Conservation (phyloP, 345 rosid species). For the Ailanthus altissimus region DNA sequence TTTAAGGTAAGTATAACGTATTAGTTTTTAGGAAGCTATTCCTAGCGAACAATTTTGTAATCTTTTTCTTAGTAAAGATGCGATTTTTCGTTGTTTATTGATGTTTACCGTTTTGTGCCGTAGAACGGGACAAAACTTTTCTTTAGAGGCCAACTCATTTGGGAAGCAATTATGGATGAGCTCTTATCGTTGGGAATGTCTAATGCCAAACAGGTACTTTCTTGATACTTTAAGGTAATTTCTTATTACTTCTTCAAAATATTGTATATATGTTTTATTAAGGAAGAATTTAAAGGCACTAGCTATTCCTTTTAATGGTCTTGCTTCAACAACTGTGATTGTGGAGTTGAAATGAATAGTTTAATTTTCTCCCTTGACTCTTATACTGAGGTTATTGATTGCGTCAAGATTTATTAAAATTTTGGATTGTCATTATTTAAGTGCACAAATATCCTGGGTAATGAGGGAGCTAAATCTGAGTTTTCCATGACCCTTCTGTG, state of each 20-base stretch:
- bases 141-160: constrained; percentile 92
- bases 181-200: constrained; percentile 73
- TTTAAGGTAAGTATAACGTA: constrained; percentile 47
- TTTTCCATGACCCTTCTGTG: not conserved
- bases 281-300: not conserved
- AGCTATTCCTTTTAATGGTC: not conserved
- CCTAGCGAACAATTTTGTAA: not conserved
- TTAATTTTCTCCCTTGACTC: not conserved
- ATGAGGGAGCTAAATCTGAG: not conserved
- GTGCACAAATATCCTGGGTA: not conserved
- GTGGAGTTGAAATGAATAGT: not conserved
- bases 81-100: not conserved
- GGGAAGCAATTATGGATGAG: constrained; percentile 82
- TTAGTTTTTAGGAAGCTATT: constrained; percentile 4
- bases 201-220: constrained; percentile 60
- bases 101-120: not conserved
- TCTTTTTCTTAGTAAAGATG: not conserved
- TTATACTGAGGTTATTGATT: not conserved
- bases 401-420: not conserved
- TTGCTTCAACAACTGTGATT: not conserved
- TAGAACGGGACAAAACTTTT: constrained; percentile 62
- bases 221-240: not conserved
- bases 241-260: constrained; percentile 4
- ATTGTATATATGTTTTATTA: not conserved
- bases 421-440: constrained; percentile 1